Evolutionary conservation across 2,329 filamentous ascomycete species (phyloP).

Genomic region (Huntiella omanensis): DNA sequence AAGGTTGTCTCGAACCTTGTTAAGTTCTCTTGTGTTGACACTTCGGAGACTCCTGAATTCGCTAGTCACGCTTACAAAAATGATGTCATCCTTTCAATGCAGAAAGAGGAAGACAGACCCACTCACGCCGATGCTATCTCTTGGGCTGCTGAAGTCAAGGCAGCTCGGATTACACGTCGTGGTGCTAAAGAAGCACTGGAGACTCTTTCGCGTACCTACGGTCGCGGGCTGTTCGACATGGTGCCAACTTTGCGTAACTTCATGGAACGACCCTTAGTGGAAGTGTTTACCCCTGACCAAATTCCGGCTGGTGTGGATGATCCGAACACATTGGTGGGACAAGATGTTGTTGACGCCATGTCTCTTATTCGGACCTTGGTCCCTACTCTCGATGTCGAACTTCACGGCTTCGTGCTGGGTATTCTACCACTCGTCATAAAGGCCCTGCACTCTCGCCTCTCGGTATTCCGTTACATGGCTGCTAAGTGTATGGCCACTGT

Average conservation of each 20-base stretch:
- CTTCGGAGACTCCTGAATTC: conserved; percentile 93
- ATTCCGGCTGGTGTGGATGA: conserved; percentile 57
- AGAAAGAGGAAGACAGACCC: conserved; percentile 89
- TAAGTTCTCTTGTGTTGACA: conserved; percentile 96
- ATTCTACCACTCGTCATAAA: conserved; percentile 74
- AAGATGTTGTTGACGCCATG: conserved; percentile 84
- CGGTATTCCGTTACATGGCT: conserved; percentile 88
- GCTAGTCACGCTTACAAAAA: conserved; percentile 62
- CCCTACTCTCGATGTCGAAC: conserved; percentile 62
- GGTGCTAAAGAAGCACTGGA: conserved; percentile 90
- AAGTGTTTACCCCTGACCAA: conserved; percentile 47
- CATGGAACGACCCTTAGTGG: conserved; percentile 63
- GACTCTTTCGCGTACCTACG: conserved; percentile 65
- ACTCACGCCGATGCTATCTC: conserved; percentile 82
- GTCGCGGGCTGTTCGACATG: conserved; percentile 54
- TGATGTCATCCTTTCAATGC: conserved; percentile 71
- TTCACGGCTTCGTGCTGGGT: conserved; percentile 65
- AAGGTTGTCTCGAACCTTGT: conserved; percentile 91
- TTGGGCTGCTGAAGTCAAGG: conserved; percentile 75
- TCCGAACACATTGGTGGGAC: conserved; percentile 57
- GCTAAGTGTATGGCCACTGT: conserved; percentile 95
- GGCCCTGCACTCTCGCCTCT: conserved; percentile 70
- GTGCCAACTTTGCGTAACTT: conserved; percentile 66
- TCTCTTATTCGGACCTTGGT: conserved; percentile 81
- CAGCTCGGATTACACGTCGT: conserved; percentile 73